Evolutionary conservation across 805 yeast genomes (phyloP).

Genomic region (Myxozyma nipponensis): DNA sequence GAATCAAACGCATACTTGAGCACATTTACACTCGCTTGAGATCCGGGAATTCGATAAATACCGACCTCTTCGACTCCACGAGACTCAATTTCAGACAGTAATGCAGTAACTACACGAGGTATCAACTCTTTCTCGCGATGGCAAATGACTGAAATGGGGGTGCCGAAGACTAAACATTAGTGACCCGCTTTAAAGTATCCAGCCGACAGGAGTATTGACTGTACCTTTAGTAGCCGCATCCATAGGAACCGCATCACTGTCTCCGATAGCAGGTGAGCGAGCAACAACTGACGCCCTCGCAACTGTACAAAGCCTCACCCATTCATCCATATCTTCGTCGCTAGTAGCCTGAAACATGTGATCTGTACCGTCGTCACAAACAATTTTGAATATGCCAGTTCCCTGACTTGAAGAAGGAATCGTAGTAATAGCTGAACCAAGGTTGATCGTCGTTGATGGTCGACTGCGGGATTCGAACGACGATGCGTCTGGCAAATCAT

Average conservation of each 20-base stretch:
- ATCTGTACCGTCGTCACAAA: slow-evolving; percentile 49
- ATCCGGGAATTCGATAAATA: slow-evolving; percentile 70
- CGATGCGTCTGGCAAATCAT: slow-evolving; percentile 57
- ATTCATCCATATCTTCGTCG: slow-evolving; percentile 62
- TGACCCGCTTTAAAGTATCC: not conserved
- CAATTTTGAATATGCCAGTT: slow-evolving; percentile 41
- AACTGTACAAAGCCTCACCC: slow-evolving; percentile 49
- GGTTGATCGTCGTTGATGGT: slow-evolving; percentile 48
- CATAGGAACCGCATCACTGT: not conserved
- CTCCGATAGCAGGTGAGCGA: slow-evolving; percentile 8
- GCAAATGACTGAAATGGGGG: slow-evolving; percentile 75
- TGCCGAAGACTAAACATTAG: slow-evolving; percentile 63
- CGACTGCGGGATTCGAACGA: slow-evolving; percentile 42
- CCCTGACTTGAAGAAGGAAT: slow-evolving; percentile 36
- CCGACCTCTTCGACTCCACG: slow-evolving; percentile 86
- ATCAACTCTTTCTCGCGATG: slow-evolving; percentile 58
- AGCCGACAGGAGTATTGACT: not conserved
- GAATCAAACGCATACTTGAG: slow-evolving; percentile 54
- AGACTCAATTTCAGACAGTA: slow-evolving; percentile 74
- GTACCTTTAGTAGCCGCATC: slow-evolving; percentile 5
- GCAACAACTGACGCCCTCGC: slow-evolving; percentile 31
- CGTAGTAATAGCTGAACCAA: slow-evolving; percentile 43
- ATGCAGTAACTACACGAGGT: slow-evolving; percentile 63
- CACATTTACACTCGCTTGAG: slow-evolving; percentile 54
- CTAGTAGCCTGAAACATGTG: slow-evolving; percentile 62